A percentile compares a stretch with the other conserved stretches of the same genome.
Evolutionary conservation across 164 flowering plant species (phyloP).

Genomic region (Sedum album): DNA sequence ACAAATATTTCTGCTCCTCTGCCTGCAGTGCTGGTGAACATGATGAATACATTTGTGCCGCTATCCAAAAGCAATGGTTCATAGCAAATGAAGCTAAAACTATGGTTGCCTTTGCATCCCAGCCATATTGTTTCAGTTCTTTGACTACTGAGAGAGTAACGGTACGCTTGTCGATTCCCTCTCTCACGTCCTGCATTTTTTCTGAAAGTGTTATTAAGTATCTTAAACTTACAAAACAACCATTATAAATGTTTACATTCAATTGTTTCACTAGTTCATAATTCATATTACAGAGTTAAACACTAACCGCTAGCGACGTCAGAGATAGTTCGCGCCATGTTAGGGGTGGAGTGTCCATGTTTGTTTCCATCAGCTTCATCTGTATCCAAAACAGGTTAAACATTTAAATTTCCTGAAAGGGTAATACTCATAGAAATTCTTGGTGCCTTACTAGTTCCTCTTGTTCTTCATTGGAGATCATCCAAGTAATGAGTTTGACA

Average conservation of each 20-base stretch:
- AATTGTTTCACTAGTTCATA: no score
- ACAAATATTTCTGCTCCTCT: neutral
- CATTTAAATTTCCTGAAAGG: neutral
- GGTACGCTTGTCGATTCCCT: neutral
- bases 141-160: neutral
- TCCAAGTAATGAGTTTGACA: neutral
- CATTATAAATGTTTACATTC: no score
- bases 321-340: neutral
- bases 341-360: no score
- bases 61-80: neutral
- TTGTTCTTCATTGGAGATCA: neutral
- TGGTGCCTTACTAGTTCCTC: neutral
- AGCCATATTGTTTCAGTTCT: neutral
- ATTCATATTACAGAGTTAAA: no score
- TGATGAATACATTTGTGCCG: slow-evolving; percentile 1
- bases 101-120: neutral
- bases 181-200: neutral
- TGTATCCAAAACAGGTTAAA: neutral
- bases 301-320: neutral
- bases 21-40: neutral
- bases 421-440: neutral
- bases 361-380: neutral
- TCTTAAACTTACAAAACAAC: no score
- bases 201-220: neutral
- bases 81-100: slow-evolving; percentile 3